phyloP scores from a whole-genome alignment of 768 basidiomycete genomes.

The Rubroboletus satanas region DNA sequence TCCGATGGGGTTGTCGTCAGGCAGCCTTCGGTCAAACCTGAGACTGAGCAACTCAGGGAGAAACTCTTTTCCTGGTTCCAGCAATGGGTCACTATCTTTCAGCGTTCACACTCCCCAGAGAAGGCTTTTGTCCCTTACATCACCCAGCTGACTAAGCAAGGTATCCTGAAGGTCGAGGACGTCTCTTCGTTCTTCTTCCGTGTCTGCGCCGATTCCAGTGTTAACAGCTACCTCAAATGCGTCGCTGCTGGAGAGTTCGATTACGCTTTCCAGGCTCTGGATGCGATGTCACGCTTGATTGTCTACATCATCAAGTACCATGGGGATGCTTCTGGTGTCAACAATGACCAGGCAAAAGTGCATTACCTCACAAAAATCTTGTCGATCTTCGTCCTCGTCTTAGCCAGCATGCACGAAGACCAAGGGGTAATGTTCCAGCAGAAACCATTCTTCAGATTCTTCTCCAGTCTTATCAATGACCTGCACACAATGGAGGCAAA shows the following conservation, averaged over 20 bases:
- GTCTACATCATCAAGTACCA: constrained; percentile 99
- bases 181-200: constrained; percentile 98
- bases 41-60: constrained; percentile 71
- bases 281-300: constrained; percentile 92
- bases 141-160: constrained; percentile 94
- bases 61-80: constrained; percentile 80
- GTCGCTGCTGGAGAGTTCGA: constrained; percentile 67
- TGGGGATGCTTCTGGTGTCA: constrained; percentile 88
- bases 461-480: constrained; percentile 93
- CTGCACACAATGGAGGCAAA: constrained; percentile 80
- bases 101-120: constrained; percentile 85
- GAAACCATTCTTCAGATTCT: constrained; percentile 98
- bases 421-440: constrained; percentile 89
- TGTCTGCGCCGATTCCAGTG: constrained; percentile 91
- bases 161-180: constrained; percentile 93
- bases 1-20: constrained; percentile 37
- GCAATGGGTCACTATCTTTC: constrained; percentile 95
- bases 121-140: constrained; percentile 96
- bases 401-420: constrained; percentile 94
- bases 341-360: constrained; percentile 93
- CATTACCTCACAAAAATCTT: constrained; percentile 96
- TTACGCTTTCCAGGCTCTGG: constrained; percentile 86
- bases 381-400: constrained; percentile 93
- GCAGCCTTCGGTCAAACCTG: constrained; percentile 57
- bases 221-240: constrained; percentile 81